These are phyloP conservation scores for Fistulinella prunicolor DNA, from an alignment of 768 basidiomycete species.

Conservation along the genomic window DNA sequence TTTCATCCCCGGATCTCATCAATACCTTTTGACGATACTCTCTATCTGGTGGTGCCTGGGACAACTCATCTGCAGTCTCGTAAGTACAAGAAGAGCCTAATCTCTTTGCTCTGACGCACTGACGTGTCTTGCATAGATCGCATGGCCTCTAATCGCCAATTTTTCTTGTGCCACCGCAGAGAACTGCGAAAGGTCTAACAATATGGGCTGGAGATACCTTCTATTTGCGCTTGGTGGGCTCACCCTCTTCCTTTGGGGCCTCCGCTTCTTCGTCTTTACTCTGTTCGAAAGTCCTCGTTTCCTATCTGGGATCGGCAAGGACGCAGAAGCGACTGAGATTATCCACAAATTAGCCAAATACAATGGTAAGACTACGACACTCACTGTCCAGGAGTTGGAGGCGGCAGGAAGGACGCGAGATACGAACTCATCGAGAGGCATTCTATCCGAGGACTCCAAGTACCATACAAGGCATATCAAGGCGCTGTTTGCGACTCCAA, in stretches of 20 bases:
- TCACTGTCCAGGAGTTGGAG: constrained; percentile 46
- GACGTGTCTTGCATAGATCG: constrained; percentile 36
- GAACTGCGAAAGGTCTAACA: constrained; percentile 41
- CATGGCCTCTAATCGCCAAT: constrained; percentile 58
- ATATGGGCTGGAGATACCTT: constrained; percentile 67
- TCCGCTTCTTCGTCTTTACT: constrained; percentile 52
- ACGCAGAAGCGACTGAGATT: constrained; percentile 48
- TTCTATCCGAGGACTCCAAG: constrained; percentile 41
- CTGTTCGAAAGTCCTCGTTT: constrained; percentile 58
- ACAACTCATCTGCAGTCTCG: constrained; percentile 48
- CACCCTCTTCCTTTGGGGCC: constrained; percentile 49
- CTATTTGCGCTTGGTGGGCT: constrained; percentile 52
- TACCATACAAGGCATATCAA: constrained; percentile 46
- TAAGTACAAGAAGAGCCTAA: constrained; percentile 15
- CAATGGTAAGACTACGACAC: constrained; percentile 42
- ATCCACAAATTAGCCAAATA: constrained; percentile 48
- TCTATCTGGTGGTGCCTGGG: constrained; percentile 62
- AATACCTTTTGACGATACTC: constrained; percentile 55
- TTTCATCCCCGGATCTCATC: constrained; percentile 50
- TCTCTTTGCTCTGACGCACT: background rate
- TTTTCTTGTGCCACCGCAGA: constrained; percentile 43
- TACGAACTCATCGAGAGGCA: constrained; percentile 11
- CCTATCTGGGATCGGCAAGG: constrained; percentile 51
- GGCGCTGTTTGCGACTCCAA: constrained; percentile 59
- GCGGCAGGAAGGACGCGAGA: constrained; percentile 25